These are phyloP conservation scores for Amauroascus verrucosus DNA, from an alignment of 2,329 filamentous ascomycete species.

Conservation along the genomic window DNA sequence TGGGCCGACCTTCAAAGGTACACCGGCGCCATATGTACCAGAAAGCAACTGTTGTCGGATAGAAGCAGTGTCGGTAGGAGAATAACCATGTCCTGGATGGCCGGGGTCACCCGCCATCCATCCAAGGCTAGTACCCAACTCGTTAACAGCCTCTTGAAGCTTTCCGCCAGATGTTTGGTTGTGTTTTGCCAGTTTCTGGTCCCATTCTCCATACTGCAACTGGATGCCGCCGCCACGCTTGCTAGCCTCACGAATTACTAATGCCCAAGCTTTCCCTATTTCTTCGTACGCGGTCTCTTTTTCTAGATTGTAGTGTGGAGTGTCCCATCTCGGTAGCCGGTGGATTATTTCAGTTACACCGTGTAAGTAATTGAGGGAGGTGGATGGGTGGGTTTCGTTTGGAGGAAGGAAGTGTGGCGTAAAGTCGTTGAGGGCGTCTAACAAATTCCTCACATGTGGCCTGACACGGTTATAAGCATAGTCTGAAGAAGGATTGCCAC, in stretches of 20 bases:
- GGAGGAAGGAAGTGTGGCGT: constrained; percentile 93
- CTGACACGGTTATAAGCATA: constrained; percentile 92
- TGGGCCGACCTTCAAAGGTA: constrained; percentile 46
- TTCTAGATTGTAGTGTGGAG: constrained; percentile 75
- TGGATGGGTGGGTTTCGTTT: constrained; percentile 70
- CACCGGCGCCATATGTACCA: constrained; percentile 46
- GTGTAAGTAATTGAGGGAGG: constrained; percentile 79
- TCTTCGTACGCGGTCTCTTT: constrained; percentile 96
- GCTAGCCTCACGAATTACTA: constrained; percentile 80
- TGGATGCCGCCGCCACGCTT: constrained; percentile 87
- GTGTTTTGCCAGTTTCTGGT: constrained; percentile 75
- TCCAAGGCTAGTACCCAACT: constrained; percentile 62
- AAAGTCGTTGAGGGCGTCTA: constrained; percentile 86
- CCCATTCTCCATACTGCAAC: constrained; percentile 84
- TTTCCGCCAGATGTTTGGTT: constrained; percentile 77
- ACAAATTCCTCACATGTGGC: constrained; percentile 64
- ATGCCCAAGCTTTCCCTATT: constrained; percentile 82
- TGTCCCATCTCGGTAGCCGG: constrained; percentile 81
- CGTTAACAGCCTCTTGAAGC: constrained; percentile 66
- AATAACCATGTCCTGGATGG: constrained; percentile 20
- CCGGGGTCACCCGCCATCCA: constrained; percentile 55
- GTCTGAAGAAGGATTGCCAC: constrained; percentile 74
- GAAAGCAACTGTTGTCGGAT: constrained; percentile 48
- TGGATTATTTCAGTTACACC: constrained; percentile 85
- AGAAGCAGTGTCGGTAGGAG: constrained; percentile 30